Percentiles rank a stretch among this genome's conserved stretches.
Evolutionary conservation across 202 grass and related monocot species (phyloP).

Genomic region (Cymbopogon flexuosus): DNA sequence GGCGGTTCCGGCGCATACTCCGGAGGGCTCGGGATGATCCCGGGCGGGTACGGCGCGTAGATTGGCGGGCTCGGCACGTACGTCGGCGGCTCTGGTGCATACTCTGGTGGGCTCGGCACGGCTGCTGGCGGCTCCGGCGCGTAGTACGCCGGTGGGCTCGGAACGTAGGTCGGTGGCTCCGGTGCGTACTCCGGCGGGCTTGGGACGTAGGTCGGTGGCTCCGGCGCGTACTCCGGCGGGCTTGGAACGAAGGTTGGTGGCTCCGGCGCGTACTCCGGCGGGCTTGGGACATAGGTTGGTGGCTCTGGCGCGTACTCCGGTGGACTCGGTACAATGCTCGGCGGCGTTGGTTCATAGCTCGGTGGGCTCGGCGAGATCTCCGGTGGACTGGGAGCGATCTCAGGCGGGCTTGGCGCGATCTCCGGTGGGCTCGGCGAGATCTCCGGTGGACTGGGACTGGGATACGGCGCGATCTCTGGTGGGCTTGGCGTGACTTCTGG

Average conservation of each 20-base stretch:
- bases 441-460: constrained; percentile 21
- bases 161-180: constrained; percentile 11
- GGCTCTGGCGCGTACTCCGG: constrained; percentile 26
- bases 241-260: constrained; percentile 19
- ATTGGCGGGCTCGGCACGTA: constrained; percentile 31
- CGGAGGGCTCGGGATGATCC: constrained; percentile 33
- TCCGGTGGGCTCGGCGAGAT: constrained; percentile 27
- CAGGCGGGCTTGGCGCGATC: constrained; percentile 12
- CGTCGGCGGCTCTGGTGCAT: constrained; percentile 33
- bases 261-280: constrained; percentile 4
- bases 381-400: constrained; percentile 12
- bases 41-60: constrained; percentile 28
- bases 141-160: constrained; percentile 25
- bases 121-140: constrained; percentile 20
- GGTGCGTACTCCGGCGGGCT: constrained; percentile 22
- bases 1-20: constrained; percentile 33
- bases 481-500: constrained; percentile 28
- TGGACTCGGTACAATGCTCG: constrained; percentile 4
- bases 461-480: background rate
- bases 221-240: constrained; percentile 25
- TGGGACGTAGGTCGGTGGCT: background rate
- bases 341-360: background rate
- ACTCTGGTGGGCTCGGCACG: constrained; percentile 30
- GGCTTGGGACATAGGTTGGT: constrained; percentile 19
- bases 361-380: background rate